Evolutionary conservation across 768 basidiomycete genomes (phyloP).

Genomic region (Mycena belliarum): DNA sequence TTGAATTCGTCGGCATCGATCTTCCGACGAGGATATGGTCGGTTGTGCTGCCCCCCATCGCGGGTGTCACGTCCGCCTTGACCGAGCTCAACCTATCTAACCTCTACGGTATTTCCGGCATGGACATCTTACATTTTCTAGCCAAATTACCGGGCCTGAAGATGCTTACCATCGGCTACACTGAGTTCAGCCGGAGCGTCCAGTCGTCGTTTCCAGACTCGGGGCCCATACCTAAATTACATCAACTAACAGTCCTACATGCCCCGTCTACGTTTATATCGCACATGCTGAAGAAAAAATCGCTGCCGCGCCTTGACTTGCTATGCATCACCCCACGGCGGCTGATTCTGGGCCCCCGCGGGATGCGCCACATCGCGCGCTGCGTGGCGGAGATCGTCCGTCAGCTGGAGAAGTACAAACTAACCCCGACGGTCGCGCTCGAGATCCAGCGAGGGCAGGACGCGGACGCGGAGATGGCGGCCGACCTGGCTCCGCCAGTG

Average conservation of each 20-base stretch:
- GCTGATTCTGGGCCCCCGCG: slow-evolving; percentile 13
- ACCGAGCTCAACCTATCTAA: slow-evolving; percentile 11
- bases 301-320: slow-evolving; percentile 4
- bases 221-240: slow-evolving; percentile 9
- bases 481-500: slow-evolving; percentile 7
- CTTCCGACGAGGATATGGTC: slow-evolving; percentile 15
- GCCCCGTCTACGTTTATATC: slow-evolving; percentile 17
- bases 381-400: slow-evolving; percentile 12
- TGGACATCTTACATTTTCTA: slow-evolving; percentile 17
- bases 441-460: slow-evolving; percentile 12
- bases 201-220: slow-evolving; percentile 19
- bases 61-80: slow-evolving; percentile 7
- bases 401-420: slow-evolving; percentile 10
- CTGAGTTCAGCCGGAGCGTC: slow-evolving; percentile 15
- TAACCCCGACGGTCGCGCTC: slow-evolving; percentile 9
- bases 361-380: slow-evolving; percentile 17
- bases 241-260: slow-evolving; percentile 9
- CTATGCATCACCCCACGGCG: slow-evolving; percentile 15
- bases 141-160: slow-evolving; percentile 14
- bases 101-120: slow-evolving; percentile 15
- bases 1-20: slow-evolving; percentile 11
- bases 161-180: slow-evolving; percentile 15
- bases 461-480: slow-evolving; percentile 8
- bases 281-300: slow-evolving; percentile 14
- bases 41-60: slow-evolving; percentile 12